phyloP scores from a whole-genome alignment of 805 yeast genomes.

The Schwanniomyces yamadae region DNA sequence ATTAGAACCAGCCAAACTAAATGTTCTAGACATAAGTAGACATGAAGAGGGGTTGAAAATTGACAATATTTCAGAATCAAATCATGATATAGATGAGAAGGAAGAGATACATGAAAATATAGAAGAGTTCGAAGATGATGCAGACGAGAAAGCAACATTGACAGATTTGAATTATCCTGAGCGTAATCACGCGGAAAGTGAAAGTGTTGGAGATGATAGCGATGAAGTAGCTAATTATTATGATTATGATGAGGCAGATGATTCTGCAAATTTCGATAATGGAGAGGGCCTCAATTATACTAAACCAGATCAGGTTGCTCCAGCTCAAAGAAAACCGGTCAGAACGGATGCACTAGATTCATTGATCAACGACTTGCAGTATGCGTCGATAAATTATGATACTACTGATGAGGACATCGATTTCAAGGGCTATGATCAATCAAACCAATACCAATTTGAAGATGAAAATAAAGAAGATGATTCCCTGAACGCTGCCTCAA shows the following conservation, averaged over 20 bases:
- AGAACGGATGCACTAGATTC: slow-evolving; percentile 35
- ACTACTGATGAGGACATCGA: slow-evolving; percentile 2
- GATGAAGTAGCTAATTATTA: not conserved
- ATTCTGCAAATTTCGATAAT: not conserved
- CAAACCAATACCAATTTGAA: not conserved
- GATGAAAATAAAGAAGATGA: not conserved
- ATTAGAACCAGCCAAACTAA: slow-evolving; percentile 31
- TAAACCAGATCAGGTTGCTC: not conserved
- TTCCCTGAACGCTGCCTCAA: not conserved
- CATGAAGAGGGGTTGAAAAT: not conserved
- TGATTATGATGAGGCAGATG: not conserved
- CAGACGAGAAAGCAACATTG: slow-evolving; percentile 5
- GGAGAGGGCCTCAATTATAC: not conserved
- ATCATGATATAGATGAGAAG: slow-evolving; percentile 16
- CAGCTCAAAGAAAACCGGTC: slow-evolving; percentile 3
- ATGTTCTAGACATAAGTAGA: slow-evolving; percentile 14
- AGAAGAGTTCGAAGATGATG: slow-evolving; percentile 6
- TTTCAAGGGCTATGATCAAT: not conserved
- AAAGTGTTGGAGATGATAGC: slow-evolving; percentile 3
- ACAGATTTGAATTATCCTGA: not conserved
- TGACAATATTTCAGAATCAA: not conserved
- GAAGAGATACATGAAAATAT: slow-evolving; percentile 7
- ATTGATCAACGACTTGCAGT: slow-evolving; percentile 35
- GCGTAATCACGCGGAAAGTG: not conserved
- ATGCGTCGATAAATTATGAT: slow-evolving; percentile 15